phyloP scores from a whole-genome alignment of 2,329 filamentous ascomycete genomes.

The Samsoniella hepiali region DNA sequence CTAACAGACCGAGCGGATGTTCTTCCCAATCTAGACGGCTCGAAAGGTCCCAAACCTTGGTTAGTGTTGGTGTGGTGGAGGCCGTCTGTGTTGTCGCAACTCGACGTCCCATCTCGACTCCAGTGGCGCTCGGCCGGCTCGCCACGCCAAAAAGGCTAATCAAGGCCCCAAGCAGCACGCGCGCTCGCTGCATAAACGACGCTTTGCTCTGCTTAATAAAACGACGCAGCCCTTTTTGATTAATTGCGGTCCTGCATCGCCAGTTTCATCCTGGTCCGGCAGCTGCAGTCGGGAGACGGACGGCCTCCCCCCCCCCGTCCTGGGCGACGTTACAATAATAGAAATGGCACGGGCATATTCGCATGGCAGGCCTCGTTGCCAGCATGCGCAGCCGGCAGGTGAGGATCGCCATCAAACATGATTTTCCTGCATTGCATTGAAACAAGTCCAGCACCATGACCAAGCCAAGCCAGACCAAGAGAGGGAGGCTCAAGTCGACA shows the following conservation, averaged over 20 bases:
- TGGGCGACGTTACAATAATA: conserved; percentile 10
- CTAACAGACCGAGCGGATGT: neutral
- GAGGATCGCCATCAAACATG: conserved; percentile 1
- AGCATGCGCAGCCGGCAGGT: neutral
- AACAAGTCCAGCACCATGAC: neutral
- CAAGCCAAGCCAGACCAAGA: neutral
- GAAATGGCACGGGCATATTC: neutral
- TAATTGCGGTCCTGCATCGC: neutral
- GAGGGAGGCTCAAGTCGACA: neutral
- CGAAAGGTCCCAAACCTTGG: neutral
- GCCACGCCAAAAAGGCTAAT: neutral
- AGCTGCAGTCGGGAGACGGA: neutral
- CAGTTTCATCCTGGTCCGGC: neutral
- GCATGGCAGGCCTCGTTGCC: neutral
- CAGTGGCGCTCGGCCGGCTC: conserved; percentile 1
- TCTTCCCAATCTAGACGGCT: conserved; percentile 1
- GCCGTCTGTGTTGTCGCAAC: neutral
- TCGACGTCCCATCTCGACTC: conserved; percentile 5
- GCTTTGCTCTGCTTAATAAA: neutral
- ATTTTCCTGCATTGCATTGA: conserved; percentile 4
- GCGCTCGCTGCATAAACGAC: neutral
- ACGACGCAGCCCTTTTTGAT: neutral
- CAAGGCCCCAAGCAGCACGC: neutral
- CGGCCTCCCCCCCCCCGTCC: neutral
- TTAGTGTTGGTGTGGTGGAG: conserved; percentile 9